phyloP scores from a whole-genome alignment of 108 stramenopile species.

The Hondaea fermentalgiana region DNA sequence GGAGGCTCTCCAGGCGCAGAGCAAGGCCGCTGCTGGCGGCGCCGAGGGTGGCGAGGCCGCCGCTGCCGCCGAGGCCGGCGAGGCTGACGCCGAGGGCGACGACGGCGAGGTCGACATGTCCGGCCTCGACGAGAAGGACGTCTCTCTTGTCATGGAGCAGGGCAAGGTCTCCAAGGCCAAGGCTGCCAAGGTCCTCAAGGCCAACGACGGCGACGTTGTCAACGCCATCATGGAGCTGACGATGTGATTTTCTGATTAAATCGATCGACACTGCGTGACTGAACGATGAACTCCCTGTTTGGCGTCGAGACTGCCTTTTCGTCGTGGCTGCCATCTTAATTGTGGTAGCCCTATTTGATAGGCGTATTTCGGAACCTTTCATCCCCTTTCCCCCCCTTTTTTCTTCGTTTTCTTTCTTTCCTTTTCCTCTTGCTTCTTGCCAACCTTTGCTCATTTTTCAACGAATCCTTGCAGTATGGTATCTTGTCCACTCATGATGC shows the following conservation, averaged over 20 bases:
- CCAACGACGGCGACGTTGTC: constrained; percentile 87
- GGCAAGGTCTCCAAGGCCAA: constrained; percentile 67
- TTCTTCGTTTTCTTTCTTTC: no score
- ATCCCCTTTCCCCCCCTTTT: no score
- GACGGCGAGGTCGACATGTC: constrained; percentile 78
- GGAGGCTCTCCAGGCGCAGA: constrained; percentile 21
- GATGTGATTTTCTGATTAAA: constrained; percentile 36
- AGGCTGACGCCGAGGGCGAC: constrained; percentile 39
- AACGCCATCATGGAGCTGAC: constrained; percentile 96
- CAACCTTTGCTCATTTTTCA: no score
- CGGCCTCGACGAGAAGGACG: constrained; percentile 88
- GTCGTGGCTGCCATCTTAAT: background rate
- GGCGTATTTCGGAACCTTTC: no score
- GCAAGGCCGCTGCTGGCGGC: constrained; percentile 26
- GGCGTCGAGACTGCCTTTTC: no score
- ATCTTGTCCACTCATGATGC: no score
- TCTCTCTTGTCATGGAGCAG: constrained; percentile 89
- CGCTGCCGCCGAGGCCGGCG: constrained; percentile 12
- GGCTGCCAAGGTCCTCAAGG: constrained; percentile 87
- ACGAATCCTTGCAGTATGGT: no score
- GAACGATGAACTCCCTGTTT: no score
- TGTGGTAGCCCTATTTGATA: no score
- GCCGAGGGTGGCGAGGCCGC: background rate
- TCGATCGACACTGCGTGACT: no score
- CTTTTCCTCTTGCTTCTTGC: no score